These are phyloP conservation scores for Achaetomiella virescens DNA, from an alignment of 495 filamentous ascomycete genomes.

Conservation along the genomic window DNA sequence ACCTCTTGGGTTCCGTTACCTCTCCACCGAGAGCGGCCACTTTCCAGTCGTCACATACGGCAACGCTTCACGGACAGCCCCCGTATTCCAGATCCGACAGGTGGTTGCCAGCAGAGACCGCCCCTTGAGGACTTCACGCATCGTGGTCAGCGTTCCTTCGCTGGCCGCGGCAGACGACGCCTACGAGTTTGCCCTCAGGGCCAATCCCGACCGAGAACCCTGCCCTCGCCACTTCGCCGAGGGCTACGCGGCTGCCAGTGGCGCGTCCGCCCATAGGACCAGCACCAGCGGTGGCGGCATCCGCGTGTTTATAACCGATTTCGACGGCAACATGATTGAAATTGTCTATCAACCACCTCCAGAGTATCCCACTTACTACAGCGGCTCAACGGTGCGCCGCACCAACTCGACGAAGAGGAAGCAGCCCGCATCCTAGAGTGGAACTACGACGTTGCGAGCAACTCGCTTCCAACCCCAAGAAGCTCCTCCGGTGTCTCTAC, in stretches of 20 bases:
- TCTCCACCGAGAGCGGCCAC: constrained; percentile 38
- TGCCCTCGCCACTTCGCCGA: constrained; percentile 18
- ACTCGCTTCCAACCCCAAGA: constrained; percentile 9
- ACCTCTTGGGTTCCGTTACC: constrained; percentile 67
- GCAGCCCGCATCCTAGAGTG: constrained; percentile 44
- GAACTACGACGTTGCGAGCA: constrained; percentile 41
- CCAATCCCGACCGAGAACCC: constrained; percentile 29
- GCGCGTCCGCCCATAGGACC: constrained; percentile 16
- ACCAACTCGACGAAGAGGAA: constrained; percentile 35
- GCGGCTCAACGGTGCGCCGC: constrained; percentile 28
- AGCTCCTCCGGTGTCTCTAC: constrained; percentile 20
- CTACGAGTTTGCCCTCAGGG: constrained; percentile 36
- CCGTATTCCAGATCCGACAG: constrained; percentile 39
- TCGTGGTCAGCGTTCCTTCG: constrained; percentile 38
- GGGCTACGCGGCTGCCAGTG: constrained; percentile 13
- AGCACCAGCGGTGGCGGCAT: constrained; percentile 25
- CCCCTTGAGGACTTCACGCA: constrained; percentile 29
- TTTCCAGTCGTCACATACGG: constrained; percentile 32
- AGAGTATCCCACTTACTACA: constrained; percentile 28
- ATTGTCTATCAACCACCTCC: constrained; percentile 35
- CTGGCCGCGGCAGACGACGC: constrained; percentile 38
- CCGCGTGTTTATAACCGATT: constrained; percentile 37
- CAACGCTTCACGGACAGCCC: constrained; percentile 13
- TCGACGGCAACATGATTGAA: constrained; percentile 49
- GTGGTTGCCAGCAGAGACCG: constrained; percentile 21